Base-by-base conservation (phyloP, 225 moss, liverwort and hornwort genomes). In the Climacium dendroides region DNA sequence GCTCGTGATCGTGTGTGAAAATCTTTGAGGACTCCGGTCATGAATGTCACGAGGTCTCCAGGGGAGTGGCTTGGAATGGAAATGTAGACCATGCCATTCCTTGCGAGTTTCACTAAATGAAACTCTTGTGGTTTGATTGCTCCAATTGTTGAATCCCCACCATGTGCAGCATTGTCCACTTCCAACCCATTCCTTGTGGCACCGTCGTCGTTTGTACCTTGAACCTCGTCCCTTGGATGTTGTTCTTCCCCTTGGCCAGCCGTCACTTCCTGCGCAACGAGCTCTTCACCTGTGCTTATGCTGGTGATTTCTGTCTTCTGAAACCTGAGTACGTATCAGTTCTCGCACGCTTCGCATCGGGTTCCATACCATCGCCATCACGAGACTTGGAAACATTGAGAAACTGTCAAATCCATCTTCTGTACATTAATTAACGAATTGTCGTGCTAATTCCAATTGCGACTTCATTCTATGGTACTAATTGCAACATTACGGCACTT, bases 41-140 rank as follows among this genome's bases (percentile, higher is more conserved):
- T 92, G 85, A 94, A 92, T 79, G 82, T 78, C 65, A 95, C 81
- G 60, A 97, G 93, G 72, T 88, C 90, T 83, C 72, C 70, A 41
- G 96, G 87, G 86, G 89, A 89, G 87, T 91, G 89, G 53, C 90
- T 83, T 43, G 93, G 89, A 80, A 92, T 90, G 71, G 93, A 95
- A 85, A 97, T 94, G 80, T 95, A 97, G 72, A 97, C 90, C 86
- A 96, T 92, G 50, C 98, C 98, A 90, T 94, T 97, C 69, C 94
- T 95, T 65, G 95, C 96, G 72, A 99, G 75, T 92, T 99, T 99
- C 70, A 99, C 93, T 58, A 96, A 93, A 90, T 89, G 89, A 63
- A 98, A 94, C 34, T 85, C 87, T 37, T 54, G 87, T 16, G 78
- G 85, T 59, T 87, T 85, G 39, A 47, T 77, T 74, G 72, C 89